Conservation (phyloP, 805 yeast genomes). For the Candida maesae region DNA sequence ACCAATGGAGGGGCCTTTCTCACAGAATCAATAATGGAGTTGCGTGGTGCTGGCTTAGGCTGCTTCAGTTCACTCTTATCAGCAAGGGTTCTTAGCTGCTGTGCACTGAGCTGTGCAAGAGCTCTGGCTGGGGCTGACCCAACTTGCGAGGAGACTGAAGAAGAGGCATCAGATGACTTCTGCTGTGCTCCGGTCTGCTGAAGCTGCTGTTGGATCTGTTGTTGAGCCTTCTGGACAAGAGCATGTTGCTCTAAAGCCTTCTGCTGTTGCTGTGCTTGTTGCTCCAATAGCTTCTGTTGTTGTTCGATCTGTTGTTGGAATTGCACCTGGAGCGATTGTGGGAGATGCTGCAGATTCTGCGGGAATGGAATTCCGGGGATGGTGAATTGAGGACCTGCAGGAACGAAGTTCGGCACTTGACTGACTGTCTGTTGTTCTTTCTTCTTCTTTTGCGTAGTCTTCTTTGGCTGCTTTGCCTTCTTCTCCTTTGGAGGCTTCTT, state of each 20-base stretch:
- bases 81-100: not conserved
- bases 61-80: constrained; percentile 13
- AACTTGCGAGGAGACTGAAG: not conserved
- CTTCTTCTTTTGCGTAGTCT: constrained; percentile 26
- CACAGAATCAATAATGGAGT: constrained; percentile 21
- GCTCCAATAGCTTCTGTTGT: constrained; percentile 17
- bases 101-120: not conserved
- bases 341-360: constrained; percentile 22
- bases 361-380: constrained; percentile 21
- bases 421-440: constrained; percentile 20
- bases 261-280: constrained; percentile 13
- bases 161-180: not conserved
- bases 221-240: not conserved
- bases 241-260: constrained; percentile 8
- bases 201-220: not conserved
- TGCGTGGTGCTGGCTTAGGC: constrained; percentile 22
- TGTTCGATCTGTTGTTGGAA: constrained; percentile 25
- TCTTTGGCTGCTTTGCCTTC: constrained; percentile 28
- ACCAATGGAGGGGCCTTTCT: constrained; percentile 23
- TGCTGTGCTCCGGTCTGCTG: not conserved
- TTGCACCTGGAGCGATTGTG: constrained; percentile 22
- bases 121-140: too few species aligned
- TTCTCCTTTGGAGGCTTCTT: constrained; percentile 25
- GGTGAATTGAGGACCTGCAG: constrained; percentile 15
- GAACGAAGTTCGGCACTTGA: constrained; percentile 24